Evolutionary conservation across 176 grass and related monocot species (phyloP), one percentile per base, ranked within the genome.

Genomic region (Musa acuminata): DNA sequence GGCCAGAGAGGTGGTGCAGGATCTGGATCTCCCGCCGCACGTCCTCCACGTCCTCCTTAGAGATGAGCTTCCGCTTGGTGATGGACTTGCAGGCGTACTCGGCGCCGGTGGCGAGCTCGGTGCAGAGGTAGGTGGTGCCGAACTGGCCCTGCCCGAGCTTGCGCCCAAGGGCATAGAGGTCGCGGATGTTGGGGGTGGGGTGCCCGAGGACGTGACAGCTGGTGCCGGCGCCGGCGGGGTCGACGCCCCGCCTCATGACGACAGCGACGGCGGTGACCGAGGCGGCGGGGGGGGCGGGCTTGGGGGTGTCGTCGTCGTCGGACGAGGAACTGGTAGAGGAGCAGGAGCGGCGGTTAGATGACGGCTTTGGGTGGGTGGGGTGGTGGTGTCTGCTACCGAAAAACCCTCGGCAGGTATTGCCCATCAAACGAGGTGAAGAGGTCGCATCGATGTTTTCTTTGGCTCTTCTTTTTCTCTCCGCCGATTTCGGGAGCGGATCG

Each of bases 21-120:
- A 99, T 99, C 87, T 99, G 96, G 88, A 99, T 99, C 96, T 99
- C 96, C 64, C 96, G 86, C n/a, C 96, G 86, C 69, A 99, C 96
- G 78, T 99, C 96, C 25, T 99, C 91, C 25, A 99, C 17, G 69
- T 99, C 96, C 84, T 99, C 96, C 74, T 10, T 82, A 22, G 91
- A 80, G 81, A 99, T 94, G 81, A 99, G 91, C 86, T 99, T 99
- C 72, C 96, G 86, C 86, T 99, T 99, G 54, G 96, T 78, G 71
- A 99, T 99, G 53, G 91, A 89, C 75, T 99, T 99, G 84, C 96
- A 99, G 23, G 96, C 96, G 82, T 99, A 99, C 49, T 91, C 75
- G 0, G 73, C 17, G 8, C 83, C 84, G 6, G 96, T 94, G 64
- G 91, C 69, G 20, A 84, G 87, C 76, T 99, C 91, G 19, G 91